These are phyloP conservation scores for Rhodamnia argentea DNA, from an alignment of 345 rosid genomes.

Conservation along the genomic window DNA sequence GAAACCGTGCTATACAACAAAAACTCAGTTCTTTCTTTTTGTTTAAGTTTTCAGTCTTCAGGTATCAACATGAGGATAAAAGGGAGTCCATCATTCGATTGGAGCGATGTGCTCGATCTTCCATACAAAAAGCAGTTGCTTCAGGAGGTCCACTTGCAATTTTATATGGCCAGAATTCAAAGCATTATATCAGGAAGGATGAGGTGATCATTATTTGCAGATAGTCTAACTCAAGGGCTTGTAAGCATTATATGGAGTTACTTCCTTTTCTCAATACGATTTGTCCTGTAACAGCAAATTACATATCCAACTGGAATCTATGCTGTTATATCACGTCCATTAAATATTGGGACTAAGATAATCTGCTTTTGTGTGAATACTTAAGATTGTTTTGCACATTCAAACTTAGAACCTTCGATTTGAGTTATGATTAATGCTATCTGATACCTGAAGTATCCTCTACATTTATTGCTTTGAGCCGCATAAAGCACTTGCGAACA, in stretches of 20 bases:
- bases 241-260: background rate
- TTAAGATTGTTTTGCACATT: background rate
- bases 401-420: background rate
- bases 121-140: slow-evolving; percentile 46
- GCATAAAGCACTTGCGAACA: background rate
- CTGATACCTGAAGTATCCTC: background rate
- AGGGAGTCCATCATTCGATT: slow-evolving; percentile 44
- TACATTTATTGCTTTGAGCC: background rate
- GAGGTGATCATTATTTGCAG: slow-evolving; percentile 36
- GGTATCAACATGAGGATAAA: slow-evolving; percentile 40
- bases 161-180: slow-evolving; percentile 46
- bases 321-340: background rate
- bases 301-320: background rate
- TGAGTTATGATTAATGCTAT: background rate
- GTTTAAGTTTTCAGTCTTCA: slow-evolving; percentile 26
- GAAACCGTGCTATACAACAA: background rate
- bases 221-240: background rate
- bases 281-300: background rate
- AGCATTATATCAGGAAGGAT: slow-evolving; percentile 49
- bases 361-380: background rate
- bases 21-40: background rate
- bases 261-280: background rate
- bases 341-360: background rate
- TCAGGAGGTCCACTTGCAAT: slow-evolving; percentile 59
- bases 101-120: slow-evolving; percentile 55